phyloP scores from a whole-genome alignment of 2,329 filamentous ascomycete species.

The Didymella exigua region DNA sequence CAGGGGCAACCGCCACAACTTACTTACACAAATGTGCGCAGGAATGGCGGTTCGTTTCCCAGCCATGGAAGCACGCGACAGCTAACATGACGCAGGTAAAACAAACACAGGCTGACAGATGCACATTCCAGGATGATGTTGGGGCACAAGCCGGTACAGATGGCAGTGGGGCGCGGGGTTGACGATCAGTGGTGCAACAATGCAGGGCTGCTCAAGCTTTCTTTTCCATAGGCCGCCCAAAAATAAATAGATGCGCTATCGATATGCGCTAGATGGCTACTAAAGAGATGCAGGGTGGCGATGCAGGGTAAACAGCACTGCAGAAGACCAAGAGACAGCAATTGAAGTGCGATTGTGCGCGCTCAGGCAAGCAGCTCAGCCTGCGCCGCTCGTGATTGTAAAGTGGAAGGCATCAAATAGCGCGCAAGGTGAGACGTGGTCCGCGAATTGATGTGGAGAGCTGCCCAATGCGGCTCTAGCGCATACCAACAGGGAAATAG shows the following conservation, averaged over 20 bases:
- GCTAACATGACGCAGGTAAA: slow-evolving; percentile 1
- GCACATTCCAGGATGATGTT: slow-evolving; percentile 11
- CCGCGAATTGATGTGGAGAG: background rate
- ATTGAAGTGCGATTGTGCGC: background rate
- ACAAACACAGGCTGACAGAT: slow-evolving; percentile 8
- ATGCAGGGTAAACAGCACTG: slow-evolving; percentile 8
- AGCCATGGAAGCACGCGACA: slow-evolving; percentile 1
- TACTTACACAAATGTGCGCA: background rate
- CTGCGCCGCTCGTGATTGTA: slow-evolving; percentile 5
- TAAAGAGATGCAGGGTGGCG: slow-evolving; percentile 2
- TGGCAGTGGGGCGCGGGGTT: slow-evolving; percentile 13
- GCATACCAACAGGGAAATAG: slow-evolving; percentile 2
- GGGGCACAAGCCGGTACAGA: slow-evolving; percentile 7
- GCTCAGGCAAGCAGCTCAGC: background rate
- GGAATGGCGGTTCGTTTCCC: slow-evolving; percentile 4
- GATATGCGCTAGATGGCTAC: background rate
- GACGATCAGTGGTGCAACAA: no score
- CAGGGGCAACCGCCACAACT: slow-evolving; percentile 6
- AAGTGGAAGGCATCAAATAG: slow-evolving; percentile 1
- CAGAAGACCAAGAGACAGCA: background rate
- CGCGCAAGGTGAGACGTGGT: slow-evolving; percentile 7
- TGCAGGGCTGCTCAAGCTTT: slow-evolving; percentile 1
- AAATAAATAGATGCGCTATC: slow-evolving; percentile 4
- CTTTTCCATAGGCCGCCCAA: background rate
- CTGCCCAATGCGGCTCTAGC: slow-evolving; percentile 7